These are phyloP conservation scores for Galeopsis tetrahit DNA, from an alignment of 257 asterid species.

Conservation along the genomic window DNA sequence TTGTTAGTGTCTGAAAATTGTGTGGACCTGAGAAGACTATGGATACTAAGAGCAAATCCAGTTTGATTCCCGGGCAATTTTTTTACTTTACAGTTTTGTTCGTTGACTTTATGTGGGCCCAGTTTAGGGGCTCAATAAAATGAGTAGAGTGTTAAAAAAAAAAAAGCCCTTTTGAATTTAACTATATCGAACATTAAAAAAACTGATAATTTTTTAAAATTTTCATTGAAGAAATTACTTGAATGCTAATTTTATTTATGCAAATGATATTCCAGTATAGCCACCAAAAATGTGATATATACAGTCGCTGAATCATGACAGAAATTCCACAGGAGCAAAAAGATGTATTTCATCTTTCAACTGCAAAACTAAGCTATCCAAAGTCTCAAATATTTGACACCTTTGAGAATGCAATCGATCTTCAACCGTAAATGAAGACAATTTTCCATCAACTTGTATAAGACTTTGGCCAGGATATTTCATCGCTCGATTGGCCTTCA, in stretches of 20 bases:
- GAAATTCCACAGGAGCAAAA: neutral
- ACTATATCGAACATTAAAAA: too few relatives aligned
- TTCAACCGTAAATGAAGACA: slow-evolving; percentile 55
- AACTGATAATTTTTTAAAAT: too few relatives aligned
- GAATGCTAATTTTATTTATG: too few relatives aligned
- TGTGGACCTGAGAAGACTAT: slow-evolving; percentile 62
- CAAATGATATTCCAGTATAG: too few relatives aligned
- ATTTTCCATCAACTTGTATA: slow-evolving; percentile 54
- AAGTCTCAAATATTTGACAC: slow-evolving; percentile 37
- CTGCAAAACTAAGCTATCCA: slow-evolving; percentile 52
- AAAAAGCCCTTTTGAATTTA: too few relatives aligned
- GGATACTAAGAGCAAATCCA: slow-evolving; percentile 21
- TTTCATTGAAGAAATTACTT: too few relatives aligned
- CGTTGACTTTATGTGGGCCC: slow-evolving; percentile 12
- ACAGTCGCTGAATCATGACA: neutral
- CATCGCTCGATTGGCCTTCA: slow-evolving; percentile 56
- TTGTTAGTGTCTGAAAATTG: slow-evolving; percentile 42
- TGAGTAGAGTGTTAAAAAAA: too few relatives aligned
- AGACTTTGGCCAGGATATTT: slow-evolving; percentile 69
- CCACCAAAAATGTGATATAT: neutral
- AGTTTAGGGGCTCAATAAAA: neutral
- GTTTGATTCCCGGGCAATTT: slow-evolving; percentile 34
- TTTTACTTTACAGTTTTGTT: slow-evolving; percentile 41
- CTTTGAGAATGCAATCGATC: slow-evolving; percentile 59
- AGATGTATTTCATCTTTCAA: slow-evolving; percentile 46